Conservation (phyloP, 169 alveolate species). For the Plasmodium malariae region DNA sequence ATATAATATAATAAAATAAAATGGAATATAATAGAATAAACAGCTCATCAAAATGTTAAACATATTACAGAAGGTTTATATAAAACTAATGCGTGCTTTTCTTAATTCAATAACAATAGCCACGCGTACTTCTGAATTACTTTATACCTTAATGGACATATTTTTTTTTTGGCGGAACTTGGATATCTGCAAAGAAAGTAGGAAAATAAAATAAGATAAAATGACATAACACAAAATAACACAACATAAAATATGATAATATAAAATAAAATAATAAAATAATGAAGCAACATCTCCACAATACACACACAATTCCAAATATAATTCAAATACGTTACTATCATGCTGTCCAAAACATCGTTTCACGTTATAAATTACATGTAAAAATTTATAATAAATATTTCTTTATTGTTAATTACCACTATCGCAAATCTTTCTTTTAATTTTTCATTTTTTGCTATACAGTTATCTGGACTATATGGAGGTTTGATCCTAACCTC, state of each 20-base stretch:
- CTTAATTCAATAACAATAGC: neutral
- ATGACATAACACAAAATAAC: neutral
- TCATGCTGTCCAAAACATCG: no score
- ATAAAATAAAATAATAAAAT: neutral
- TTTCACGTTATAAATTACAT: no score
- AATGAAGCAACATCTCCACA: neutral
- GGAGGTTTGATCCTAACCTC: constrained; percentile 70
- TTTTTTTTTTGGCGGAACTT: constrained; percentile 61
- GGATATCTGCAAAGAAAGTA: constrained; percentile 33
- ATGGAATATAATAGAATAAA: no score
- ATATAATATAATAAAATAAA: no score
- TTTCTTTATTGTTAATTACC: constrained; percentile 21
- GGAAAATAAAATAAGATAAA: neutral
- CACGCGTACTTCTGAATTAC: neutral
- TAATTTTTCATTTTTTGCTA: constrained; percentile 63
- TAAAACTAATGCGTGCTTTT: neutral
- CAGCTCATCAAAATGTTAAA: no score
- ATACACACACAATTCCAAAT: neutral
- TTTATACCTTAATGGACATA: constrained; percentile 16
- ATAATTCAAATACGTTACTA: neutral
- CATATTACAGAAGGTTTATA: no score
- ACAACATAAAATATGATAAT: neutral
- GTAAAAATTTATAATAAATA: neutral
- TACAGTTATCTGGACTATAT: constrained; percentile 66
- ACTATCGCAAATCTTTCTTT: constrained; percentile 56